Conservation (phyloP, 352 stramenopile genomes). For the Globisporangium abappressorium region DNA sequence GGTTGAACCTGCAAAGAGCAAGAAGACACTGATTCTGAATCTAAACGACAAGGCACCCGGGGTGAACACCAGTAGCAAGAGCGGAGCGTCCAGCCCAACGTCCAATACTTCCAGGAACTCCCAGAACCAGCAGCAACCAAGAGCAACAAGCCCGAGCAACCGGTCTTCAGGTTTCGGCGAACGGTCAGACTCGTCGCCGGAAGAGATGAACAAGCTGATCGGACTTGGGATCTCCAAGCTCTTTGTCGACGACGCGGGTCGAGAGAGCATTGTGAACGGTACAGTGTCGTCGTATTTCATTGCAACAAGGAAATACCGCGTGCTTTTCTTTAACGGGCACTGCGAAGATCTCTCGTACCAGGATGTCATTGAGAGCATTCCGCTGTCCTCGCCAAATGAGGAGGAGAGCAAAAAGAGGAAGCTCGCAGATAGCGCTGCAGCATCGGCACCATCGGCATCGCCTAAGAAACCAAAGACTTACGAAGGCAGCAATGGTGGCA, state of each 20-base stretch:
- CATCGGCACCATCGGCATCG: constrained; percentile 23
- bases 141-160: constrained; percentile 4
- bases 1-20: constrained; percentile 18
- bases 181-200: neutral
- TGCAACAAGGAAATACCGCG: constrained; percentile 72
- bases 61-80: constrained; percentile 6
- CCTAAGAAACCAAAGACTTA: constrained; percentile 29
- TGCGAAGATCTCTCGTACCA: constrained; percentile 60
- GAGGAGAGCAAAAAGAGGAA: constrained; percentile 50
- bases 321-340: constrained; percentile 56
- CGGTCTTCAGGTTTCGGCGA: neutral
- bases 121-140: constrained; percentile 2
- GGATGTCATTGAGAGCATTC: constrained; percentile 60
- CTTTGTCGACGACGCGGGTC: constrained; percentile 24
- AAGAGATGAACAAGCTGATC: constrained; percentile 46
- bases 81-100: neutral
- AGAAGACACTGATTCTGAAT: constrained; percentile 34
- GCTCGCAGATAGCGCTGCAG: constrained; percentile 13
- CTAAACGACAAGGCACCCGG: constrained; percentile 44
- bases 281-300: constrained; percentile 69
- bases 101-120: neutral
- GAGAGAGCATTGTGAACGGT: constrained; percentile 34
- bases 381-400: constrained; percentile 27
- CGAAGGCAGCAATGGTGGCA: constrained; percentile 2
- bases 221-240: constrained; percentile 39